These are phyloP conservation scores for Cetraspora pellucida DNA, from an alignment of 192 early-diverging fungal genomes.

Conservation along the genomic window DNA sequence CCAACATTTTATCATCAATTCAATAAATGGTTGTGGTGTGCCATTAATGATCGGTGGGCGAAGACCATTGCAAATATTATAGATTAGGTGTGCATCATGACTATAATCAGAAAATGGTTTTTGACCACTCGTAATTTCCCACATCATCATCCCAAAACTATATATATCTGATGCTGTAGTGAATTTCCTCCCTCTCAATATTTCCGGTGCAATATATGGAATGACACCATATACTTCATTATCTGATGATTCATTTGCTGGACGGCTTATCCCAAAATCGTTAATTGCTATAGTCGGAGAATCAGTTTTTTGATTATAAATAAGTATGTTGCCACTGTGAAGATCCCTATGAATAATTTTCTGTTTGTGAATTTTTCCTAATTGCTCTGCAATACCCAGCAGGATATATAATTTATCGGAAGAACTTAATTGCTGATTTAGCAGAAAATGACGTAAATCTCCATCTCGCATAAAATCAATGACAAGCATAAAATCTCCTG, in stretches of 20 bases:
- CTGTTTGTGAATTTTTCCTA: too few species aligned
- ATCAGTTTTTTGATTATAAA: neutral
- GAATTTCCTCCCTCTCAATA: neutral
- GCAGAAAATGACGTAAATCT: too few species aligned
- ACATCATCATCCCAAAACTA: neutral
- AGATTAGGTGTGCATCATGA: neutral
- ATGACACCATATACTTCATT: neutral
- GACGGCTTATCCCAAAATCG: neutral
- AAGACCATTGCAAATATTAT: neutral
- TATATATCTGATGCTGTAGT: neutral
- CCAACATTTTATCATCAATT: neutral
- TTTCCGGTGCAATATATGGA: neutral
- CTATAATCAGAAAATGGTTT: neutral
- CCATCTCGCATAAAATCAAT: too few species aligned
- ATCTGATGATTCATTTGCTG: neutral
- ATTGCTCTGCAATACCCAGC: too few species aligned
- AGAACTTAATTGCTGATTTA: too few species aligned
- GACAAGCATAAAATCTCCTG: too few species aligned
- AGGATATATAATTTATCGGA: too few species aligned
- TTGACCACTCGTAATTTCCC: neutral
- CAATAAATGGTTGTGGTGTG: neutral
- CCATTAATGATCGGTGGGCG: neutral
- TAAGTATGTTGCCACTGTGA: neutral
- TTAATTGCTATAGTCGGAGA: neutral
- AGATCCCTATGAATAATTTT: conserved; percentile 1